Percentiles rank a stretch among this genome's conserved stretches.
These are phyloP conservation scores for Ramaria sp. DNA, from an alignment of 768 basidiomycete genomes.

Conservation along the genomic window DNA sequence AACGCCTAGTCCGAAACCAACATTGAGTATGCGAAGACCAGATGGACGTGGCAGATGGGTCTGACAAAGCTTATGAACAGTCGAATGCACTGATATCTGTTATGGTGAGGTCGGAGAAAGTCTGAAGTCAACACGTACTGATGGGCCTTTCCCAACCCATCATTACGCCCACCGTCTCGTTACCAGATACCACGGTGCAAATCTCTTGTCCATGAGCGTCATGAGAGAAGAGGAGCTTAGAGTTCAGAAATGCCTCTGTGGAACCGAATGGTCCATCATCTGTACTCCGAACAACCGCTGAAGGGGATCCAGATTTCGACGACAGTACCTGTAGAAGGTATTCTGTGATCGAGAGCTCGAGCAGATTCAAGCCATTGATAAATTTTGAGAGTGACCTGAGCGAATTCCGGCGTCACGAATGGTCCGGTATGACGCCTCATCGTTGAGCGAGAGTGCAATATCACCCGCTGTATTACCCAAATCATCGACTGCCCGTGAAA, in stretches of 20 bases:
- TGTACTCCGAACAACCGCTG: conserved; percentile 33
- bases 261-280: conserved; percentile 54
- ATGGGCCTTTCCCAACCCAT: conserved; percentile 96
- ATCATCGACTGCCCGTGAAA: conserved; percentile 48
- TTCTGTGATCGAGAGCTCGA: conserved; percentile 33
- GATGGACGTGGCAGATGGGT: conserved; percentile 34
- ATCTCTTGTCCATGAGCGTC: conserved; percentile 76
- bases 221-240: conserved; percentile 52
- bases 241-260: conserved; percentile 58
- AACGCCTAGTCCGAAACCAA: conserved; percentile 93
- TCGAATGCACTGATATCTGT: conserved; percentile 50
- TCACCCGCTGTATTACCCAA: conserved; percentile 80
- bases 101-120: not conserved
- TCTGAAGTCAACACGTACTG: conserved; percentile 31
- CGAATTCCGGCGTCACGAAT: conserved; percentile 92
- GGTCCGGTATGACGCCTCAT: conserved; percentile 56
- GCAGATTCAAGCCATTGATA: not conserved
- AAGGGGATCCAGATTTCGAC: conserved; percentile 25
- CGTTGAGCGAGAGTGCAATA: conserved; percentile 79
- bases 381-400: conserved; percentile 45
- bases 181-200: conserved; percentile 55
- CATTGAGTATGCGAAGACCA: conserved; percentile 65
- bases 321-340: conserved; percentile 58
- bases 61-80: conserved; percentile 53
- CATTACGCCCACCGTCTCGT: conserved; percentile 91